Evolutionary conservation across 2,329 filamentous ascomycete genomes (phyloP).

Genomic region (Fusarium hainanense): DNA sequence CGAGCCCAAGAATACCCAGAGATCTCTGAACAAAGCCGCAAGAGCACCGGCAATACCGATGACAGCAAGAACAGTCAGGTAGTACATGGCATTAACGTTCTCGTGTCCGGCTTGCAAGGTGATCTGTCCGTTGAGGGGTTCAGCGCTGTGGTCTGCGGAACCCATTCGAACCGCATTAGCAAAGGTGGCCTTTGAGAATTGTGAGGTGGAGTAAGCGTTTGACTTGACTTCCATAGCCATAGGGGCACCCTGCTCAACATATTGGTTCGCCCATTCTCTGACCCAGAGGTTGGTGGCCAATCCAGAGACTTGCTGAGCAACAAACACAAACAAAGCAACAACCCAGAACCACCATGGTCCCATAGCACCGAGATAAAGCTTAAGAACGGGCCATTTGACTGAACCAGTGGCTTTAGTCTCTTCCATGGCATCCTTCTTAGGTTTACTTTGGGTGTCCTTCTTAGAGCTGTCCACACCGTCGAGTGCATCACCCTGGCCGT

Average conservation of each 20-base stretch:
- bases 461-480: constrained; percentile 61
- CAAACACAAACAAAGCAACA: constrained; percentile 78
- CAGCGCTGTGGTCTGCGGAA: constrained; percentile 39
- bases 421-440: constrained; percentile 65
- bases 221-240: constrained; percentile 35
- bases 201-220: constrained; percentile 42
- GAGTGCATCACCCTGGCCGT: constrained; percentile 59
- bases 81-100: constrained; percentile 84
- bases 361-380: constrained; percentile 89
- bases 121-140: constrained; percentile 6
- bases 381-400: constrained; percentile 87
- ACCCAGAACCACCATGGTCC: constrained; percentile 98
- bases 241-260: constrained; percentile 59
- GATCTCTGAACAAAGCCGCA: constrained; percentile 84
- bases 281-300: constrained; percentile 96
- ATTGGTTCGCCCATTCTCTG: constrained; percentile 92
- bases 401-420: constrained; percentile 87
- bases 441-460: constrained; percentile 58
- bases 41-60: constrained; percentile 82
- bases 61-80: constrained; percentile 82
- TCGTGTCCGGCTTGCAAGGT: background rate
- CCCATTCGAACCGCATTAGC: constrained; percentile 54
- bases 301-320: constrained; percentile 83
- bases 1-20: constrained; percentile 92
- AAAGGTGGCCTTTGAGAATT: constrained; percentile 48